Percentiles rank a stretch among this genome's conserved stretches.
These are phyloP conservation scores for Ceratocystis ficicola DNA, from an alignment of 2,329 filamentous ascomycete genomes.

Conservation along the genomic window DNA sequence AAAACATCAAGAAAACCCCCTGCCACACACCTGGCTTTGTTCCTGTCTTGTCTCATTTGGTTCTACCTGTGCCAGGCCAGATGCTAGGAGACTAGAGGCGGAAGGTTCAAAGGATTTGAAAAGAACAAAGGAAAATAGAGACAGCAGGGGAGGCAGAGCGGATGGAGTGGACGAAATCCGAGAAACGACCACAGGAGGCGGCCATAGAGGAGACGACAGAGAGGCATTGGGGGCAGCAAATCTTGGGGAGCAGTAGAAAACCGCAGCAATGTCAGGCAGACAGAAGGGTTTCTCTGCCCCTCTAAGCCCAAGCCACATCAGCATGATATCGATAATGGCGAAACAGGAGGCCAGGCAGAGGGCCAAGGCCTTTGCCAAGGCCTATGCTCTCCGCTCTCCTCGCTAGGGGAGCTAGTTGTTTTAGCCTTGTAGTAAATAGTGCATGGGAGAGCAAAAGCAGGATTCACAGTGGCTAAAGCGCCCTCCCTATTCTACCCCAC, in stretches of 20 bases:
- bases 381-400: no score
- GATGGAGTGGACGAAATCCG: neutral
- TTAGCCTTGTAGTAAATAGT: no score
- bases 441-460: neutral
- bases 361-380: no score
- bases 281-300: no score
- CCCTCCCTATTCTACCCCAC: conserved; percentile 1
- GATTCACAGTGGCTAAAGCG: neutral
- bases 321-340: no score
- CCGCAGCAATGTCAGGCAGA: no score
- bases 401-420: no score
- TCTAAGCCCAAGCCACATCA: no score
- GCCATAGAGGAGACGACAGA: neutral
- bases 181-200: neutral
- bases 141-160: neutral
- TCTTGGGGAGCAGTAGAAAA: no score
- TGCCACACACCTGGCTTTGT: neutral
- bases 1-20: neutral
- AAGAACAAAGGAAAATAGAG: neutral
- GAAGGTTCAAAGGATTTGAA: neutral
- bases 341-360: no score
- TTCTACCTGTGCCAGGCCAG: no score
- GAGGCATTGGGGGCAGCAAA: neutral
- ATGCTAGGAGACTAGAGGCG: no score
- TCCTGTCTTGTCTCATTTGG: neutral